Evolutionary conservation across 1,139 yeast species (phyloP).

Genomic region (Candida sanyaensis): DNA sequence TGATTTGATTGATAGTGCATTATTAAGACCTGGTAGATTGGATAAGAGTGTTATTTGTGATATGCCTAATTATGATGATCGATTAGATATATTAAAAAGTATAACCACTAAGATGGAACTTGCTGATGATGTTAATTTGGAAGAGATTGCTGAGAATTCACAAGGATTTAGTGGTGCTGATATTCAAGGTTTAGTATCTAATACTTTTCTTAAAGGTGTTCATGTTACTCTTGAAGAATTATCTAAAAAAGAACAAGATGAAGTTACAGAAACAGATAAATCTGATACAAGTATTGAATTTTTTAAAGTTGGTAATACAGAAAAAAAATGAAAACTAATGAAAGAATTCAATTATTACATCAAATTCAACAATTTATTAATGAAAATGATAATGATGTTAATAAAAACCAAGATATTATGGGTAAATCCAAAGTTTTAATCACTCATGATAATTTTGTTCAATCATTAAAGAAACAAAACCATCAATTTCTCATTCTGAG

Average conservation of each 20-base stretch:
- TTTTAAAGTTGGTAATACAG: constrained; percentile 33
- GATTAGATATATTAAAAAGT: constrained; percentile 71
- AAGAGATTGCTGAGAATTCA: constrained; percentile 58
- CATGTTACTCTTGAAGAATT: constrained; percentile 63
- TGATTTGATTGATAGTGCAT: constrained; percentile 91
- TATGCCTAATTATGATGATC: constrained; percentile 71
- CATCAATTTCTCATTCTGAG: constrained; percentile 81
- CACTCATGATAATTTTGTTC: constrained; percentile 54
- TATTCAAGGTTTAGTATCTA: constrained; percentile 87
- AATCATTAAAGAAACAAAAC: constrained; percentile 77
- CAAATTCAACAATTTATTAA: constrained; percentile 45
- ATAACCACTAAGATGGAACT: constrained; percentile 60
- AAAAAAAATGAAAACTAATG: constrained; percentile 44
- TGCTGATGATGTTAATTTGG: constrained; percentile 52
- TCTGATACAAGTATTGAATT: constrained; percentile 28
- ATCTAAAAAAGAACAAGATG: constrained; percentile 31
- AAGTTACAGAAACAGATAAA: constrained; percentile 16
- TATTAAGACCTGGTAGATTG: constrained; percentile 91
- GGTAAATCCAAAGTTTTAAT: constrained; percentile 37
- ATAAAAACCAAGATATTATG: constrained; percentile 14
- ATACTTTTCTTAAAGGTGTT: constrained; percentile 89
- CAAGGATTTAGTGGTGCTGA: constrained; percentile 94
- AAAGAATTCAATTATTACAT: constrained; percentile 44
- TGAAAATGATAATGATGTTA: constrained; percentile 11
- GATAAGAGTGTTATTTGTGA: constrained; percentile 92